A percentile compares a stretch with the other conserved stretches of the same genome.
Conservation (phyloP, 305 asterid species). For the Stenogyne calaminthoides region DNA sequence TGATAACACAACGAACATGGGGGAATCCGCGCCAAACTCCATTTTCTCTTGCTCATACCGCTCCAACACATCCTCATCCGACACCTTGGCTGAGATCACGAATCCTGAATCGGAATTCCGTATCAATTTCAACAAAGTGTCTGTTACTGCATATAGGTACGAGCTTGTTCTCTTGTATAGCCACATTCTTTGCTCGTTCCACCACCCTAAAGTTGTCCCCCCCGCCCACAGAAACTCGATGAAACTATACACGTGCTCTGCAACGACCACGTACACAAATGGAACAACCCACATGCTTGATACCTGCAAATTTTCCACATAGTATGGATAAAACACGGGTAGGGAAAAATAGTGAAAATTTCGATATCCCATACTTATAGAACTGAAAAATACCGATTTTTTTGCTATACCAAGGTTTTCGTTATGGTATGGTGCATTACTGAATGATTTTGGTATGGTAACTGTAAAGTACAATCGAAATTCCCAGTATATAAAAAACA, state of each 20-base stretch:
- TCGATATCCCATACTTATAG: no score
- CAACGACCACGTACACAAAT: conserved; percentile 50
- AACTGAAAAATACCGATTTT: no score
- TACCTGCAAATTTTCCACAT: conserved; percentile 39
- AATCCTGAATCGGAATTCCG: conserved; percentile 57
- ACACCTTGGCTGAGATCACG: conserved; percentile 58
- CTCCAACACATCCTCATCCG: conserved; percentile 50
- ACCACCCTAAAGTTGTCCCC: conserved; percentile 74
- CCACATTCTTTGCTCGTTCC: conserved; percentile 91
- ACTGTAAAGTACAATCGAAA: no score
- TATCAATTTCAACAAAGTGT: conserved; percentile 46
- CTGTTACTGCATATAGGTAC: conserved; percentile 58
- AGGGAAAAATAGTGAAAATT: no score
- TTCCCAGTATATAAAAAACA: no score
- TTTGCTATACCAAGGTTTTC: no score
- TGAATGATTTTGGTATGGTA: no score
- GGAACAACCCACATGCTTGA: conserved; percentile 70
- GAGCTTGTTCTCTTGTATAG: conserved; percentile 72
- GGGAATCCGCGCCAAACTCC: conserved; percentile 71
- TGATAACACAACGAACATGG: conserved; percentile 52
- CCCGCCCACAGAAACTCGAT: conserved; percentile 55
- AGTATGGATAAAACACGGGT: neutral
- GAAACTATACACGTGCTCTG: conserved; percentile 40
- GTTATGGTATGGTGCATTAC: no score
- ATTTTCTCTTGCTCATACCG: conserved; percentile 68